phyloP scores from a whole-genome alignment of 306 rosid species.

The Psophocarpus tetragonolobus region DNA sequence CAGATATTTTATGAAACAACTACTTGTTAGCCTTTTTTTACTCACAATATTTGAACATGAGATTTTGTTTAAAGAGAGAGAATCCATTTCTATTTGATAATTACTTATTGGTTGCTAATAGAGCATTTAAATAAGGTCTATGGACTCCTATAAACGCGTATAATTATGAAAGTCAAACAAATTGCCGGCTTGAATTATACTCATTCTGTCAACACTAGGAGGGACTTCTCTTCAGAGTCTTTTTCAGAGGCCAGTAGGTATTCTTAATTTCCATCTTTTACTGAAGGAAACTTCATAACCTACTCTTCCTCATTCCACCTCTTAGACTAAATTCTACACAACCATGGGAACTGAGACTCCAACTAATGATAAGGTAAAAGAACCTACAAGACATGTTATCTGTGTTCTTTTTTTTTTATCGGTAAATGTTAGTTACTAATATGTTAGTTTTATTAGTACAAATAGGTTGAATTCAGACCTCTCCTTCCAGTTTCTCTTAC shows the following conservation, averaged over 20 bases:
- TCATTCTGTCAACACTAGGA: neutral
- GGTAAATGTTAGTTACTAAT: too few relatives aligned
- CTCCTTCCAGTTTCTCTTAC: too few relatives aligned
- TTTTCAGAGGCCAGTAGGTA: neutral
- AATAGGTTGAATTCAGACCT: too few relatives aligned
- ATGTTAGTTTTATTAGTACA: too few relatives aligned
- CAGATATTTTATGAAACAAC: too few relatives aligned
- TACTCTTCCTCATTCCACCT: neutral
- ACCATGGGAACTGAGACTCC: constrained; percentile 16
- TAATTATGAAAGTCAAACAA: neutral
- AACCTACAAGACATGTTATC: too few relatives aligned
- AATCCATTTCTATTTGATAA: too few relatives aligned
- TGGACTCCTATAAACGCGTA: neutral
- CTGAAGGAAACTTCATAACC: neutral
- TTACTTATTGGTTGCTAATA: too few relatives aligned
- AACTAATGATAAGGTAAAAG: neutral
- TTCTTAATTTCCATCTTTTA: neutral
- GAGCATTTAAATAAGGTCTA: neutral
- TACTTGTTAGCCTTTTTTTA: too few relatives aligned
- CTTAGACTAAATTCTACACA: neutral
- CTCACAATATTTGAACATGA: too few relatives aligned
- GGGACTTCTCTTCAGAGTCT: constrained; percentile 32
- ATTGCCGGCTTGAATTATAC: constrained; percentile 19
- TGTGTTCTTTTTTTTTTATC: too few relatives aligned
- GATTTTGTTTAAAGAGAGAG: too few relatives aligned